These are phyloP conservation scores for Solanum aculeatissimum DNA, from an alignment of 305 asterid species.

Conservation along the genomic window DNA sequence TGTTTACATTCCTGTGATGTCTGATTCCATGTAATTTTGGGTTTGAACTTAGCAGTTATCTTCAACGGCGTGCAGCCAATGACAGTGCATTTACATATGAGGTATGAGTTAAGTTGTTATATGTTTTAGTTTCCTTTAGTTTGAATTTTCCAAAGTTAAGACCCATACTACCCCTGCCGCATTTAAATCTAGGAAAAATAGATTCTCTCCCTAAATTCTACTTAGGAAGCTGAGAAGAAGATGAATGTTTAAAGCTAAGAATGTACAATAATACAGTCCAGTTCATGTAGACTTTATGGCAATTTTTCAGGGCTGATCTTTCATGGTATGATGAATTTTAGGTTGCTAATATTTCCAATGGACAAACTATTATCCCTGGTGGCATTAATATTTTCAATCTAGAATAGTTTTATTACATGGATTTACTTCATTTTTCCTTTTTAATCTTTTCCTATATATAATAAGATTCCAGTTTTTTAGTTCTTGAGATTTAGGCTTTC, in stretches of 20 bases:
- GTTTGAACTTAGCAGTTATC: constrained; percentile 55
- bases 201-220: background rate
- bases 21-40: background rate
- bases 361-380: background rate
- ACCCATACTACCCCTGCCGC: background rate
- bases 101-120: constrained; percentile 30
- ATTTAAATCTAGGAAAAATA: background rate
- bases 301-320: background rate
- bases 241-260: background rate
- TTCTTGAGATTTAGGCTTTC: background rate
- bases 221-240: background rate
- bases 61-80: constrained; percentile 65
- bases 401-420: background rate
- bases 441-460: background rate
- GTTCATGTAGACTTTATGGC: background rate
- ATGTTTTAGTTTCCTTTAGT: background rate
- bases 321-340: background rate
- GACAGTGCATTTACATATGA: constrained; percentile 77
- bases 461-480: background rate
- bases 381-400: background rate
- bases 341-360: background rate
- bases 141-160: background rate
- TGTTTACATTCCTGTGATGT: background rate
- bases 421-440: background rate
- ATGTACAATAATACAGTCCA: background rate